Conservation (phyloP, 1,284 basidiomycete species). For the Sporisorium iseilematis-ciliati region DNA sequence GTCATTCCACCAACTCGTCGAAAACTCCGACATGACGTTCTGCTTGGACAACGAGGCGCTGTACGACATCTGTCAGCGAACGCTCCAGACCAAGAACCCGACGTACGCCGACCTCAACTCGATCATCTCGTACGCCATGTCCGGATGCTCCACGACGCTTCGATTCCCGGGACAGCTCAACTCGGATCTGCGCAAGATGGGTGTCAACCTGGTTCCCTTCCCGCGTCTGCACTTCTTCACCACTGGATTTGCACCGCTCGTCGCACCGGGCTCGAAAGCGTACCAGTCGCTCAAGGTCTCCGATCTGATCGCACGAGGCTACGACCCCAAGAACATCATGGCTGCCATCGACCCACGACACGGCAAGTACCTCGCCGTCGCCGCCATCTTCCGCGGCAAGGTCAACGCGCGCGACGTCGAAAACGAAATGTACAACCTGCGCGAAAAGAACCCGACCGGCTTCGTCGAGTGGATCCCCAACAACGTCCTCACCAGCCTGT, state of each 20-base stretch:
- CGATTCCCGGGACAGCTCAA: slow-evolving; percentile 96
- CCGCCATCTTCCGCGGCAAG: slow-evolving; percentile 84
- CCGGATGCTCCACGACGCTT: slow-evolving; percentile 92
- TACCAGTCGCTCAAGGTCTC: slow-evolving; percentile 73
- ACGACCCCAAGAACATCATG: slow-evolving; percentile 68
- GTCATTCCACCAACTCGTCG: slow-evolving; percentile 89
- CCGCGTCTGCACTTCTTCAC: slow-evolving; percentile 70
- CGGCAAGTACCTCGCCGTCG: slow-evolving; percentile 86
- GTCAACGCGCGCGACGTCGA: slow-evolving; percentile 71
- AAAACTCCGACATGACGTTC: slow-evolving; percentile 86
- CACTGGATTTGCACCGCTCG: slow-evolving; percentile 68
- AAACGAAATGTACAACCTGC: slow-evolving; percentile 67
- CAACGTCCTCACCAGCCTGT: slow-evolving; percentile 67
- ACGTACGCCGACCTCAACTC: slow-evolving; percentile 69
- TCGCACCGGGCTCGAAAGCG: slow-evolving; percentile 70
- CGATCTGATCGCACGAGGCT: slow-evolving; percentile 64
- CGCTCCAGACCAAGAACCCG: slow-evolving; percentile 78
- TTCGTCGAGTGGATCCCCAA: slow-evolving; percentile 71
- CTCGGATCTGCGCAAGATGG: slow-evolving; percentile 91
- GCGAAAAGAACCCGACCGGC: slow-evolving; percentile 61
- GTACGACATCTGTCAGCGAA: slow-evolving; percentile 84
- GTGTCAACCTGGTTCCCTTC: slow-evolving; percentile 81
- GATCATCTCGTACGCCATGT: slow-evolving; percentile 97
- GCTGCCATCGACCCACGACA: slow-evolving; percentile 88
- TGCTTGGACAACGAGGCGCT: slow-evolving; percentile 95